Conservation (phyloP, 176 grass and related monocot genomes). For the Oryza punctata region DNA sequence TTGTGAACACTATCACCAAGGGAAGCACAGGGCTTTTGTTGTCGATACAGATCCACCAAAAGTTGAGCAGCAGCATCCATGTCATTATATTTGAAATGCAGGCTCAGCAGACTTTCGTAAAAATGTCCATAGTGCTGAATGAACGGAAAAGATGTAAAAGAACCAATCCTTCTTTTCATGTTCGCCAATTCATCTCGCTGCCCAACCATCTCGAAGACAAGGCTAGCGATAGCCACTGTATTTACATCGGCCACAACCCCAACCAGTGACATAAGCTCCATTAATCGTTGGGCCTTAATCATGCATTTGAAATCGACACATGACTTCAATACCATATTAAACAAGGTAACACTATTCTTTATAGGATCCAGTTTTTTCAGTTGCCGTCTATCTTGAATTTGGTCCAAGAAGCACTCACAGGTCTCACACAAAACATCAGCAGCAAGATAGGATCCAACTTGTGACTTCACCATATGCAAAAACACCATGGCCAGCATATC, state of each 20-base stretch:
- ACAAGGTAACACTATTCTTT: conserved; percentile 63
- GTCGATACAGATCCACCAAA: conserved; percentile 61
- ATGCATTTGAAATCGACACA: conserved; percentile 68
- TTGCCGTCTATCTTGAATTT: conserved; percentile 46
- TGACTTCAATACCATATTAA: conserved; percentile 85
- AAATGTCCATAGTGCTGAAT: conserved; percentile 62
- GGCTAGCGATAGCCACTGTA: conserved; percentile 52
- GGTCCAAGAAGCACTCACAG: conserved; percentile 58
- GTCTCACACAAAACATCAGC: conserved; percentile 64
- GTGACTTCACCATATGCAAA: conserved; percentile 77
- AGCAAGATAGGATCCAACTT: conserved; percentile 68
- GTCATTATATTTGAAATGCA: conserved; percentile 85
- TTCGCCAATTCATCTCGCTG: conserved; percentile 67
- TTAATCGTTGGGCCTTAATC: conserved; percentile 71
- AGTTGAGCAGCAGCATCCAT: conserved; percentile 68
- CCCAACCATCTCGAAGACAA: conserved; percentile 69
- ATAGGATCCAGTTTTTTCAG: conserved; percentile 47
- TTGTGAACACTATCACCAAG: conserved; percentile 37
- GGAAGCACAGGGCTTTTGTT: conserved; percentile 34
- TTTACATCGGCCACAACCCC: conserved; percentile 65
- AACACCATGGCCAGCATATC: conserved; percentile 70
- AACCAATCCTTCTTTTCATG: conserved; percentile 64
- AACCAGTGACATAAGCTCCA: conserved; percentile 66
- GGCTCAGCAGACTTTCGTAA: conserved; percentile 72
- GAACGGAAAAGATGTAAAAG: conserved; percentile 39